Conservation (phyloP, 2,329 filamentous ascomycete species). For the Amauroascus verrucosus region DNA sequence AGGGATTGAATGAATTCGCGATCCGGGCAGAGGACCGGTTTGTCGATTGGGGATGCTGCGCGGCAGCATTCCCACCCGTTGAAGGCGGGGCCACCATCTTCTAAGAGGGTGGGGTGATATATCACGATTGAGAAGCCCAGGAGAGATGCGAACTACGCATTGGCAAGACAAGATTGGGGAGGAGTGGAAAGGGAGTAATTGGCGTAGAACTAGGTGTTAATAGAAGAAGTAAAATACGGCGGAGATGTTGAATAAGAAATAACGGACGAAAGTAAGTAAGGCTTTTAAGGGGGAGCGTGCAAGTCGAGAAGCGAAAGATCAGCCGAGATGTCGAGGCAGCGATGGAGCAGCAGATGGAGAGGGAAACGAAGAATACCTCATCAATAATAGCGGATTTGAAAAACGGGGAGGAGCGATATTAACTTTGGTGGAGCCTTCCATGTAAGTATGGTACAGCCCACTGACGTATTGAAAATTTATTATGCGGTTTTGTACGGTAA, state of each 20-base stretch:
- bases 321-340: background rate
- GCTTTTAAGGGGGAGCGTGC: background rate
- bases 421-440: slow-evolving; percentile 4
- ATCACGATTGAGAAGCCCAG: slow-evolving; percentile 5
- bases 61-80: slow-evolving; percentile 25
- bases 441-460: background rate
- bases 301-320: background rate
- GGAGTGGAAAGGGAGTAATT: background rate
- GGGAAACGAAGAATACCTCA: slow-evolving; percentile 1
- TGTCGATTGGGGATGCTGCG: slow-evolving; percentile 24
- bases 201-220: background rate
- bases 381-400: background rate
- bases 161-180: slow-evolving; percentile 5
- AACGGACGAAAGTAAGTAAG: background rate
- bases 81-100: slow-evolving; percentile 39
- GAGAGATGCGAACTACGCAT: slow-evolving; percentile 10
- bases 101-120: background rate
- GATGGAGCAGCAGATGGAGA: background rate
- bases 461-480: background rate
- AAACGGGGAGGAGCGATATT: slow-evolving; percentile 5
- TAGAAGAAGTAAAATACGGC: background rate
- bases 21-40: slow-evolving; percentile 31
- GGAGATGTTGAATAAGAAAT: background rate
- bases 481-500: background rate
- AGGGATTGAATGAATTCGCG: slow-evolving; percentile 33